A percentile compares a stretch with the other conserved stretches of the same genome.
These are phyloP conservation scores for Neobulgaria alba DNA, from an alignment of 2,329 filamentous ascomycete species.

Conservation along the genomic window DNA sequence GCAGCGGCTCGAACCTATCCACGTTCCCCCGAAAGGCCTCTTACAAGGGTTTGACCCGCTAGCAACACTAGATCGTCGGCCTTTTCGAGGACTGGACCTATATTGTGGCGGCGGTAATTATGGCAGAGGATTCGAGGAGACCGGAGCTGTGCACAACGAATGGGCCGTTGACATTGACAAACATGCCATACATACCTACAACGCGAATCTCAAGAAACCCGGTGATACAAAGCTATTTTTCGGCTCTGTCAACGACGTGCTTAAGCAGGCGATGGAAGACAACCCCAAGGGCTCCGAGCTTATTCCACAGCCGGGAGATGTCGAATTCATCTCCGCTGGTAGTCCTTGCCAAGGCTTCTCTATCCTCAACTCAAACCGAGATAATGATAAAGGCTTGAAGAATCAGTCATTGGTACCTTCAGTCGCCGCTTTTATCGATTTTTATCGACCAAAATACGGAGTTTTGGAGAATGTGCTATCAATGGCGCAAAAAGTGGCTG, in stretches of 20 bases:
- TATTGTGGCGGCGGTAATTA: conserved; percentile 76
- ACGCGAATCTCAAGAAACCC: conserved; percentile 49
- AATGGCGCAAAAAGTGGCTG: conserved; percentile 43
- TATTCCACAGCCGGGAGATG: conserved; percentile 51
- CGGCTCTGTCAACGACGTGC: conserved; percentile 64
- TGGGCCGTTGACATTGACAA: conserved; percentile 60
- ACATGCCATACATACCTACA: conserved; percentile 62
- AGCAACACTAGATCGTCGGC: conserved; percentile 20
- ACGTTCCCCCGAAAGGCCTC: conserved; percentile 30
- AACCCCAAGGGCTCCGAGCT: conserved; percentile 30
- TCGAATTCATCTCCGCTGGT: conserved; percentile 64
- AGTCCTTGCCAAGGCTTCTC: conserved; percentile 76
- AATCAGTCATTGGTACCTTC: conserved; percentile 74
- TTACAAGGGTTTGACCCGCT: conserved; percentile 48
- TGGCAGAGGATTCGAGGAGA: conserved; percentile 67
- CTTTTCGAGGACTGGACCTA: conserved; percentile 56
- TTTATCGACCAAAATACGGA: conserved; percentile 67
- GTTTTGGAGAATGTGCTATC: conserved; percentile 68
- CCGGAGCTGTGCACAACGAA: conserved; percentile 53
- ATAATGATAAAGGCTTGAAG: conserved; percentile 46
- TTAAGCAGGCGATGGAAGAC: conserved; percentile 46
- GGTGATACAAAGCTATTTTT: conserved; percentile 46
- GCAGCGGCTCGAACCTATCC: conserved; percentile 30
- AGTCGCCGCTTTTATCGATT: conserved; percentile 64
- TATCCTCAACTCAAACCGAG: conserved; percentile 47